A percentile compares a stretch with the other conserved stretches of the same genome.
Evolutionary conservation across 495 filamentous ascomycete species (phyloP).

Genomic region (Penicillium canescens): DNA sequence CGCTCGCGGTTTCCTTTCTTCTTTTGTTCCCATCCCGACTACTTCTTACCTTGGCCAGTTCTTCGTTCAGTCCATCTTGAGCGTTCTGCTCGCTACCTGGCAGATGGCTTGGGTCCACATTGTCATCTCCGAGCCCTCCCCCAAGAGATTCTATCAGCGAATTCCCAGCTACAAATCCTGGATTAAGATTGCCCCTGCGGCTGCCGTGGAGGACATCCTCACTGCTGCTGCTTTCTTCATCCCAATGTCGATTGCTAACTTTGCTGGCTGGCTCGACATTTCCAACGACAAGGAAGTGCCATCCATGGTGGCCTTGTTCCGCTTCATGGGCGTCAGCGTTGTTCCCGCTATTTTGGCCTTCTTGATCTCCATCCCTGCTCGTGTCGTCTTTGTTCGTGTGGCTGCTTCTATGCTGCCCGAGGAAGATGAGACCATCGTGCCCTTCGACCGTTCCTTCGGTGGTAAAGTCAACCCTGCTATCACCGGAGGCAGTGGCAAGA

Average conservation of each 20-base stretch:
- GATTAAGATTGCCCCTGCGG: constrained; percentile 52
- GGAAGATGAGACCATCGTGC: constrained; percentile 68
- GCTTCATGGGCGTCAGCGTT: constrained; percentile 33
- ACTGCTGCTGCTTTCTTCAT: constrained; percentile 36
- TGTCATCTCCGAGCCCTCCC: constrained; percentile 56
- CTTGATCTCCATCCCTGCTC: constrained; percentile 60
- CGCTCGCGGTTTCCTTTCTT: constrained; percentile 25
- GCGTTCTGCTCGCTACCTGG: constrained; percentile 48
- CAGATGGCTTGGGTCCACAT: constrained; percentile 62
- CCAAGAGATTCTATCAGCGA: constrained; percentile 51
- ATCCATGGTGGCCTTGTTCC: constrained; percentile 17
- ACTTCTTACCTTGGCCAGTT: constrained; percentile 34
- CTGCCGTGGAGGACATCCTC: constrained; percentile 43
- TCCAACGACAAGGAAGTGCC: constrained; percentile 15
- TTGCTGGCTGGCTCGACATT: constrained; percentile 29
- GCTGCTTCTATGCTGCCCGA: constrained; percentile 72
- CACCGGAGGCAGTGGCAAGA: constrained; percentile 66
- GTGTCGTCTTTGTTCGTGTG: constrained; percentile 64
- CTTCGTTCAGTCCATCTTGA: constrained; percentile 38
- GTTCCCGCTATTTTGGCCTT: constrained; percentile 40
- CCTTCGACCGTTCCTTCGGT: constrained; percentile 72
- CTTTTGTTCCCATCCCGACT: constrained; percentile 26
- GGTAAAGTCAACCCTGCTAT: constrained; percentile 59
- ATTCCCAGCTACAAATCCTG: constrained; percentile 46
- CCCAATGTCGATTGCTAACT: constrained; percentile 33